Conservation (phyloP, 768 basidiomycete genomes). For the Mycena floridula region DNA sequence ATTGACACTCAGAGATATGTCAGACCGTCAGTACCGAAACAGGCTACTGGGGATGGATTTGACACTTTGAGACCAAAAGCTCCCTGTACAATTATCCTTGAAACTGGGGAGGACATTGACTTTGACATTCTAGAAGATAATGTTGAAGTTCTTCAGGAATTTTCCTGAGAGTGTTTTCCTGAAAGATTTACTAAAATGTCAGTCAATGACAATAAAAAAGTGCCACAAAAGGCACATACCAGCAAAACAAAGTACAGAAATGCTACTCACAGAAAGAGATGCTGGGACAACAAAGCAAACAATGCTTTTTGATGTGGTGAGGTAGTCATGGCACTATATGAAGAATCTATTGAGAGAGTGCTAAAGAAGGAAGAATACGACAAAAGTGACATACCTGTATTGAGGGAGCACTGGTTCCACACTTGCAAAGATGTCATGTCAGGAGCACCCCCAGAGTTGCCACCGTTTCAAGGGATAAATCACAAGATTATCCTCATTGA, state of each 20-base stretch:
- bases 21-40: not conserved
- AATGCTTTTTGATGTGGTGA: not conserved
- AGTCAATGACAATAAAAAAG: no score
- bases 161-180: conserved; percentile 10
- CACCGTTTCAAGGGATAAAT: not conserved
- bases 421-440: not conserved
- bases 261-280: not conserved
- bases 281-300: not conserved
- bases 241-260: no score
- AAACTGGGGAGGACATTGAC: not conserved
- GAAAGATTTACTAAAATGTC: not conserved
- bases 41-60: not conserved
- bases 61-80: not conserved
- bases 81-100: not conserved
- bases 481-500: not conserved
- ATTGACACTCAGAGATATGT: not conserved
- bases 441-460: not conserved
- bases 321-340: no score
- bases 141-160: not conserved
- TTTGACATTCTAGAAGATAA: not conserved
- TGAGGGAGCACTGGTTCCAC: not conserved
- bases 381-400: not conserved
- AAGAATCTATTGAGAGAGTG: not conserved
- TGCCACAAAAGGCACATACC: no score
- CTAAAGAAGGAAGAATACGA: not conserved